Evolutionary conservation across 129 eudicot genomes (phyloP).

Genomic region (Flaveria robusta): DNA sequence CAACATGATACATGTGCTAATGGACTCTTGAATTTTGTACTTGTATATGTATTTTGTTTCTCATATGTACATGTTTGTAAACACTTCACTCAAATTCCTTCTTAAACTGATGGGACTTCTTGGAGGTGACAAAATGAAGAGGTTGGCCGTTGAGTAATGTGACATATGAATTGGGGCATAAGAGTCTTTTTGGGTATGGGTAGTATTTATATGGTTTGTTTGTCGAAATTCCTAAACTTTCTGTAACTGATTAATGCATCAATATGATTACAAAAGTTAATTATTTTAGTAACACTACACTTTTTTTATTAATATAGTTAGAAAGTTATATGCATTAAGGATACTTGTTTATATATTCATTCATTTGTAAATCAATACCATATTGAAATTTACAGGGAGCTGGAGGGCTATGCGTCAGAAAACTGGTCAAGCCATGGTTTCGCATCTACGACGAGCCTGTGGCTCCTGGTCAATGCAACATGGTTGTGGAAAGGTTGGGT

Average conservation of each 20-base stretch:
- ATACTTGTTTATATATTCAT: not conserved
- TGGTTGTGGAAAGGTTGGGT: conserved; percentile 88
- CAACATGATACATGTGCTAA: not conserved
- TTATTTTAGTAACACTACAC: not conserved
- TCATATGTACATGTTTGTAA: not conserved
- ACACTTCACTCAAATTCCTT: no score
- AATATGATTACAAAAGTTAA: not conserved
- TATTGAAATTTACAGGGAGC: conserved; percentile 52
- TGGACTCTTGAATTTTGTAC: no score
- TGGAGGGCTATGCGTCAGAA: conserved; percentile 74
- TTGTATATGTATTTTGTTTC: not conserved
- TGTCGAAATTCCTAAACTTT: not conserved
- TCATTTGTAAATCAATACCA: not conserved
- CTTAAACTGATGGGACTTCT: not conserved
- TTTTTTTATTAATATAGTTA: not conserved
- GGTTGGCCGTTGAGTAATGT: not conserved
- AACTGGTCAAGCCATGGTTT: conserved; percentile 66
- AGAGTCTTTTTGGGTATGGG: not conserved
- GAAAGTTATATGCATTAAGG: not conserved
- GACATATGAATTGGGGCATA: not conserved
- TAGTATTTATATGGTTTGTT: not conserved
- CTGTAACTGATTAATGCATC: not conserved
- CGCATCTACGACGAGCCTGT: conserved; percentile 78
- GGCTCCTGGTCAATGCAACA: conserved; percentile 88
- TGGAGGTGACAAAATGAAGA: not conserved